phyloP scores from a whole-genome alignment of 2,329 filamentous ascomycete species.

The Cladosporium colombiae region DNA sequence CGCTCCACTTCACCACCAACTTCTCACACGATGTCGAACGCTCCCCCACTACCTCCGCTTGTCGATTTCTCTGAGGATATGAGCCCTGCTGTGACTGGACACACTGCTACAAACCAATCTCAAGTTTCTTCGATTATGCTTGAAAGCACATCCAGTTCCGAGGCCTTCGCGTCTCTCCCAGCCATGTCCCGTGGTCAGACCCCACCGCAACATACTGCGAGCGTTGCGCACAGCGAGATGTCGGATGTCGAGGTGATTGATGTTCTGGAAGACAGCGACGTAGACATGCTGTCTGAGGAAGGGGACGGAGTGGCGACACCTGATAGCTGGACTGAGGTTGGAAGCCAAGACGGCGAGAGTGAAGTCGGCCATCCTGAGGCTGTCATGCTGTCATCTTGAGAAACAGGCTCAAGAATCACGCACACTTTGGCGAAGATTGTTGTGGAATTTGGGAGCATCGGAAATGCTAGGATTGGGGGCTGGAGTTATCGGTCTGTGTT shows the following conservation, averaged over 20 bases:
- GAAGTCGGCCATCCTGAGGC: conserved; percentile 53
- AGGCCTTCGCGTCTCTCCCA: conserved; percentile 32
- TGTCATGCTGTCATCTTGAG: conserved; percentile 57
- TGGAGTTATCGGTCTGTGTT: background rate
- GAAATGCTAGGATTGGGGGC: background rate
- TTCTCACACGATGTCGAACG: conserved; percentile 18
- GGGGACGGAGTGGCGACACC: conserved; percentile 38
- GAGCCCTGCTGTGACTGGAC: conserved; percentile 23
- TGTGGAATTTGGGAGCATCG: background rate
- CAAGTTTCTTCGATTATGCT: conserved; percentile 30
- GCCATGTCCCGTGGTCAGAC: conserved; percentile 24
- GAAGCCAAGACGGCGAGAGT: conserved; percentile 38
- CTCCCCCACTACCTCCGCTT: conserved; percentile 22
- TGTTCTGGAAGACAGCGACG: conserved; percentile 37
- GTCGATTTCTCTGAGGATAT: conserved; percentile 28
- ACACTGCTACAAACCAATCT: conserved; percentile 27
- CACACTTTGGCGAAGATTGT: conserved; percentile 10
- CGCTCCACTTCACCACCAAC: conserved; percentile 26
- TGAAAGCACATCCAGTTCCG: conserved; percentile 32
- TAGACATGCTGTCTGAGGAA: conserved; percentile 37
- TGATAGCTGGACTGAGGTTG: conserved; percentile 42
- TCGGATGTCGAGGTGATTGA: conserved; percentile 35
- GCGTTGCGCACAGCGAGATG: conserved; percentile 23
- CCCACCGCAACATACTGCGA: conserved; percentile 9
- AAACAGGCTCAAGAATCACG: background rate